These are phyloP conservation scores for Fagopyrum tataricum DNA, from an alignment of 148 eudicot species.

Conservation along the genomic window DNA sequence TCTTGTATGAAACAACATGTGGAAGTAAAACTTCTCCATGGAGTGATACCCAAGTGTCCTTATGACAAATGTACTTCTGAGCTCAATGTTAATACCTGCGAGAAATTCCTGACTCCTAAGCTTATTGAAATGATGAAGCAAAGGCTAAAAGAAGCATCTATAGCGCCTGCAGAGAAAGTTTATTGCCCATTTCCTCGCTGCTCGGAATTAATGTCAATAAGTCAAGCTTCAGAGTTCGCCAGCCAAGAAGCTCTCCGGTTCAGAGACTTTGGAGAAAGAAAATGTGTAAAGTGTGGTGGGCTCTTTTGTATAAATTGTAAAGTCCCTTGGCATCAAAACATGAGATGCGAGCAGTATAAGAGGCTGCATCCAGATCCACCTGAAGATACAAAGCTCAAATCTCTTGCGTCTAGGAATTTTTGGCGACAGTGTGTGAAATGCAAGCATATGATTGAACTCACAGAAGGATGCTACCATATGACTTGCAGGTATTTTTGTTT, in stretches of 20 bases:
- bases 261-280: conserved; percentile 32
- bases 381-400: conserved; percentile 30
- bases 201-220: conserved; percentile 71
- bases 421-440: conserved; percentile 83
- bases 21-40: conserved; percentile 63
- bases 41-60: conserved; percentile 61
- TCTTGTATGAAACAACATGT: conserved; percentile 77
- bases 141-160: conserved; percentile 50
- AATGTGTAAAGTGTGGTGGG: conserved; percentile 42
- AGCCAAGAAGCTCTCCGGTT: not conserved
- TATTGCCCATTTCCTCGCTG: conserved; percentile 81
- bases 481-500: conserved; percentile 55
- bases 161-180: conserved; percentile 53
- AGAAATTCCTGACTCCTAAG: conserved; percentile 52
- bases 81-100: conserved; percentile 40
- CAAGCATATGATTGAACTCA: conserved; percentile 76
- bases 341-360: conserved; percentile 43
- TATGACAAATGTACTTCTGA: conserved; percentile 50
- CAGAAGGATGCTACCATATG: conserved; percentile 78
- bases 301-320: conserved; percentile 55
- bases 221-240: conserved; percentile 38
- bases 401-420: conserved; percentile 31
- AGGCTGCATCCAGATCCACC: conserved; percentile 29
- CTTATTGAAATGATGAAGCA: conserved; percentile 47
- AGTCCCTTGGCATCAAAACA: conserved; percentile 60